Base-by-base conservation (phyloP, 371 early-diverging fungal species). In the Mortierella sp. region DNA sequence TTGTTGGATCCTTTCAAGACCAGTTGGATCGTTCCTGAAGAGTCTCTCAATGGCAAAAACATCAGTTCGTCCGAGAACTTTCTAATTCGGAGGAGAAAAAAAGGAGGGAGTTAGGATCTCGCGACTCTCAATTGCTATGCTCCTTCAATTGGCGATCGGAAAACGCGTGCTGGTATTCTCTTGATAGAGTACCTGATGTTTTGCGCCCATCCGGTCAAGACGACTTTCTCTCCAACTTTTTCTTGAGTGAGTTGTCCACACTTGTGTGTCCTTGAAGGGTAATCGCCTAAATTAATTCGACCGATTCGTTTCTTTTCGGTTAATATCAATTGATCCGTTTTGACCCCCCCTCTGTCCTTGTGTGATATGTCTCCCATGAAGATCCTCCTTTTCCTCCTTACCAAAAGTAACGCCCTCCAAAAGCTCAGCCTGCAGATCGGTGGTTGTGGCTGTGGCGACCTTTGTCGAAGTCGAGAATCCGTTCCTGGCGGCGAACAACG, bases 161-260 rank as follows among this genome's bases (percentile, higher is more conserved):
- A 16, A 13, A 40, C 10, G 29, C 34, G 2, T 16, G n/a, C n/a
- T n/a, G n/a, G n/a, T n/a, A n/a, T n/a, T n/a, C n/a, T n/a, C n/a
- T n/a, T n/a, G n/a, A n/a, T n/a, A n/a, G n/a, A 26, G 14, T 85
- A 91, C 92, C 93, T 90, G 41, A 94, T 80, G 61, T 87, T 87
- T 73, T 92, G 94, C 7, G 91, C 92, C 96, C 96, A 95, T 19
- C 96, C 96, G 76, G 91, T 91, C 34, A 95, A 80, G 2, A 89
- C 89, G 47, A 94, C 94, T 9, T 77, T 79, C 74, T 93, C 86
- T 14, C 92, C 93, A 47, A 90, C 86, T 74, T 93, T 83, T 9
- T 70, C 37, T 39, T 77, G 80, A 34, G 86, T 79, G 31, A 95
- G 79, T 10, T 93, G 89, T 22, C 94, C 94, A 74, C 95, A 94